Base-by-base conservation (phyloP, 331 rosid genomes). In the Prunus yedoensis region DNA sequence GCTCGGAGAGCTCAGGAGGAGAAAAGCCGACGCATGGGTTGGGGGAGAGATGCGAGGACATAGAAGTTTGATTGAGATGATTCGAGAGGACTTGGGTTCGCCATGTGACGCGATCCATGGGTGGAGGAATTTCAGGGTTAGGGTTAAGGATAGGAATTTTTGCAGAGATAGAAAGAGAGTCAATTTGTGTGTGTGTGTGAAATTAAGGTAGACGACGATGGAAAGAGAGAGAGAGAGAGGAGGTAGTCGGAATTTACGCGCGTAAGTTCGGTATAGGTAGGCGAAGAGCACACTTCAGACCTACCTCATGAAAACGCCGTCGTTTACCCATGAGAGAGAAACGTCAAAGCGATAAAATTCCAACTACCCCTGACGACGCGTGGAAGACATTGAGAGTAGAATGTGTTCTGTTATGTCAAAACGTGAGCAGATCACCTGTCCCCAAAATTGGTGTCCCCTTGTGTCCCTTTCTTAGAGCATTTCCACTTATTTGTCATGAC, bases 31-130 rank as follows among this genome's bases (percentile, higher is more conserved):
- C 74, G 73, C 91, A 85, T 2, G 83, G 82, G 60, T 71, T 82
- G 58, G 83, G 72, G 54, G 54, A 45, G 13, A 87, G 85, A 38
- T 11, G 10, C 3, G 85, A 10, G 17, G 77, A 10, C 13, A 84
- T 27, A 28, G 85, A 49, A 10, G 72, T 12, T 46, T 5, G 80
- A 41, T 56, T 56, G 70, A 89, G 78, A 75, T 89, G 91, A 12
- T 76, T 87, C 12, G 78, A 74, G 3, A 89, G 83, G 25, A 87
- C 87, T 27, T 68, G 82, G 43, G 91, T 80, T 63, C 91, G 82
- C 89, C 91, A 66, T 35, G 89, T 73, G 62, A 80, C 87, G 9
- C 79, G 83, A 3, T 89, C 94, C 90, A 85, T 82, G 21, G 25
- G 23, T 5, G 1, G 68, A 23, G 45, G 32, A 18, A 8, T 35